Percentiles rank a stretch among this genome's conserved stretches.
Evolutionary conservation across 23 red algal genomes (phyloP).

Genomic region (Gracilaria domingensis): DNA sequence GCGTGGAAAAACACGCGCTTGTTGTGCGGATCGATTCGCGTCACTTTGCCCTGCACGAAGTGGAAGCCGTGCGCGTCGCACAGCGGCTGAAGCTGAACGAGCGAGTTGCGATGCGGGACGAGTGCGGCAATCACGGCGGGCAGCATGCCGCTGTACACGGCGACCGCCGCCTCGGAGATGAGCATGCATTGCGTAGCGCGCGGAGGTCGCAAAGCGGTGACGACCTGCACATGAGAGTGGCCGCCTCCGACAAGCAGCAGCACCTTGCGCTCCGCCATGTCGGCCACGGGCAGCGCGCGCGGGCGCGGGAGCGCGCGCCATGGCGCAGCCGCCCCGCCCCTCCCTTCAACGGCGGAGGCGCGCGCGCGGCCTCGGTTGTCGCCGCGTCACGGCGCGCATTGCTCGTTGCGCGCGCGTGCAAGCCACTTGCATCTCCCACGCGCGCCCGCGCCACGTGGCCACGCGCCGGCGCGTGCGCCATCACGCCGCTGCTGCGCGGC

Average conservation of each 20-base stretch:
- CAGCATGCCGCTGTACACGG: slow-evolving; percentile 87
- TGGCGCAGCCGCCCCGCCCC: no score
- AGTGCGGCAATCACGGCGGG: slow-evolving; percentile 78
- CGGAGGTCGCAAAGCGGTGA: not conserved
- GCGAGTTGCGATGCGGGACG: slow-evolving; percentile 25
- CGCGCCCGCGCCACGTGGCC: not conserved
- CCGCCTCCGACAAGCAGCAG: slow-evolving; percentile 80
- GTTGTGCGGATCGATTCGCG: slow-evolving; percentile 4
- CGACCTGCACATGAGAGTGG: slow-evolving; percentile 86
- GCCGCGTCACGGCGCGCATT: no score
- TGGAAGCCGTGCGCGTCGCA: slow-evolving; percentile 50
- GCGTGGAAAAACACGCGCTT: slow-evolving; percentile 29
- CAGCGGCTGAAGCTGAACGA: slow-evolving; percentile 60
- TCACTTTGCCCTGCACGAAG: slow-evolving; percentile 58
- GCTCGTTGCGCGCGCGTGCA: not conserved
- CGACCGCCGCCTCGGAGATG: slow-evolving; percentile 50
- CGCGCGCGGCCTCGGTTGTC: no score
- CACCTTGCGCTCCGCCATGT: not conserved
- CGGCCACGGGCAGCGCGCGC: no score
- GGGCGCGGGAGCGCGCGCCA: no score
- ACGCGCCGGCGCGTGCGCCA: not conserved
- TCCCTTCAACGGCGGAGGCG: no score
- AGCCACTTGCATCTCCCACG: not conserved
- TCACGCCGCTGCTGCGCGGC: not conserved
- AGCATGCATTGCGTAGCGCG: slow-evolving; percentile 46